Percentiles rank a stretch among this genome's conserved stretches.
Evolutionary conservation across 176 grass and related monocot genomes (phyloP).

Genomic region (Alloteropsis semialata): DNA sequence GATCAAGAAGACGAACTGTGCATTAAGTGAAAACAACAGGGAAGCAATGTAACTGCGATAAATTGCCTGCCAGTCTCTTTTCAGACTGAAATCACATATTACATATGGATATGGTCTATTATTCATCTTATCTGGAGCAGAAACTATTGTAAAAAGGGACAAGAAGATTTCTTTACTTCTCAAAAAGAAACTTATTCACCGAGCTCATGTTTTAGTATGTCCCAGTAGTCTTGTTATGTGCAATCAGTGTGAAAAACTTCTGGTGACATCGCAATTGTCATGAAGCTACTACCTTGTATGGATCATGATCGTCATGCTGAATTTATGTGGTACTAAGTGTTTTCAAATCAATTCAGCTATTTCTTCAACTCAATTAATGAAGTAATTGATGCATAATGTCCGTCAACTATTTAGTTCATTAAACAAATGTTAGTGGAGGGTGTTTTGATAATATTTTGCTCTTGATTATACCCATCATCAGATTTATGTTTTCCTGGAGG

Average conservation of each 20-base stretch:
- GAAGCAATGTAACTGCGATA: not conserved
- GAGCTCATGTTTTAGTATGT: not conserved
- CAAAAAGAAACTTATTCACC: not conserved
- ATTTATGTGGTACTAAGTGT: not conserved
- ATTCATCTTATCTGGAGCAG: not conserved
- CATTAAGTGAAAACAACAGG: not conserved
- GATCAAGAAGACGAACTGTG: not conserved
- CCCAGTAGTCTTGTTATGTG: not conserved
- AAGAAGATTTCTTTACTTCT: not conserved
- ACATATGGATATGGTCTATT: not conserved
- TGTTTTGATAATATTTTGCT: conserved; percentile 14
- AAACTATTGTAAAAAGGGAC: not conserved
- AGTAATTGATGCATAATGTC: not conserved
- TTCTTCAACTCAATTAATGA: not conserved
- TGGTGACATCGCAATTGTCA: not conserved
- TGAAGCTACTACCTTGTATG: not conserved
- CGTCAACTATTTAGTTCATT: not conserved
- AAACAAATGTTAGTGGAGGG: not conserved
- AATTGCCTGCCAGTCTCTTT: not conserved
- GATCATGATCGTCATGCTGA: not conserved
- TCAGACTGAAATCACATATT: not conserved
- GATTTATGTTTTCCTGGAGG: conserved; percentile 75
- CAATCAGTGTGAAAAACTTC: not conserved
- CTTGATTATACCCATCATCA: conserved; percentile 20
- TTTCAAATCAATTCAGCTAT: not conserved